These are phyloP conservation scores for Phylloboletellus chloephorus DNA, from an alignment of 1,284 basidiomycete species.

Conservation along the genomic window DNA sequence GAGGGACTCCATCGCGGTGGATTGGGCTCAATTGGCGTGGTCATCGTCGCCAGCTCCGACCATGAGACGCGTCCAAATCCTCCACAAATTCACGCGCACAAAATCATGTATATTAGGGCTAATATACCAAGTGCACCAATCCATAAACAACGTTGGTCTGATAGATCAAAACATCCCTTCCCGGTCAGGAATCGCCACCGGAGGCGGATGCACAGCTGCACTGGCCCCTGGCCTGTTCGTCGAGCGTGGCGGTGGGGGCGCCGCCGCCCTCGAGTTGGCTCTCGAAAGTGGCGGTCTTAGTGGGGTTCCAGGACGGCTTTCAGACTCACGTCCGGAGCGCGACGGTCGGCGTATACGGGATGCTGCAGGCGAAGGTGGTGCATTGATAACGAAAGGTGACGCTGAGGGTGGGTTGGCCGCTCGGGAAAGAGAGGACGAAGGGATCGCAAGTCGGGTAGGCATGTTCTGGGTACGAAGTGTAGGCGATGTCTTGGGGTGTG, in stretches of 20 bases:
- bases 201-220: conserved; percentile 39
- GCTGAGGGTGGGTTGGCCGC: conserved; percentile 22
- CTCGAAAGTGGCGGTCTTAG: conserved; percentile 28
- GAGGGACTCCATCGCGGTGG: conserved; percentile 63
- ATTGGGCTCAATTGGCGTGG: conserved; percentile 40
- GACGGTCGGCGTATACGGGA: conserved; percentile 20
- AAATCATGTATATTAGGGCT: not conserved
- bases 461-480: conserved; percentile 26
- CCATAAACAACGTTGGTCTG: not conserved
- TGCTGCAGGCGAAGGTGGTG: conserved; percentile 16
- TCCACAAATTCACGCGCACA: not conserved
- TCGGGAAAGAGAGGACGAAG: conserved; percentile 27
- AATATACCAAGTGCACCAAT: not conserved
- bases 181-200: conserved; percentile 42
- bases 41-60: conserved; percentile 17
- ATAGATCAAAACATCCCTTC: conserved; percentile 50
- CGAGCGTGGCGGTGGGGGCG: conserved; percentile 53
- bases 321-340: conserved; percentile 17
- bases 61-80: conserved; percentile 9
- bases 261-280: conserved; percentile 32
- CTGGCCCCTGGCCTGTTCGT: conserved; percentile 60
- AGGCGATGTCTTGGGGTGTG: conserved; percentile 37
- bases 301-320: conserved; percentile 7
- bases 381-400: conserved; percentile 20
- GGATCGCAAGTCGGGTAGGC: conserved; percentile 23